Percentiles rank a stretch among this genome's conserved stretches.
phyloP scores from a whole-genome alignment of 2,329 filamentous ascomycete species.

The Biscogniauxia mediterranea region DNA sequence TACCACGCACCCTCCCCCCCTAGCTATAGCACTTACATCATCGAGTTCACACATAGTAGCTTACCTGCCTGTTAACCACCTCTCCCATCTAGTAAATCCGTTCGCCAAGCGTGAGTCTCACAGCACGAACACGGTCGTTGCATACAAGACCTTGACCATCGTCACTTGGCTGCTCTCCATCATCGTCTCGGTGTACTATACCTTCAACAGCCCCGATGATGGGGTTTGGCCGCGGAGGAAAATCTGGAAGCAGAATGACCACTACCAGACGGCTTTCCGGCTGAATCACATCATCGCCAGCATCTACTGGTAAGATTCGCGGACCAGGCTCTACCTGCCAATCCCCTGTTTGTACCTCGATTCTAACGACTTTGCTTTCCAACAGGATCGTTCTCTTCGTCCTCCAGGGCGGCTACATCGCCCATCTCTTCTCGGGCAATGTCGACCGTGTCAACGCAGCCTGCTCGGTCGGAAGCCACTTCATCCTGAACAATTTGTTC shows the following conservation, averaged over 20 bases:
- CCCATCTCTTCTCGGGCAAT: constrained; percentile 70
- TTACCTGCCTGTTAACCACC: constrained; percentile 6
- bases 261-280: constrained; percentile 69
- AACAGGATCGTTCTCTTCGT: constrained; percentile 69
- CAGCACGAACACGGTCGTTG: constrained; percentile 56
- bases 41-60: no score
- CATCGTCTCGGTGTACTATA: constrained; percentile 72
- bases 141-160: constrained; percentile 74
- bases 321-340: neutral
- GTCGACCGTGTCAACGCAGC: constrained; percentile 63
- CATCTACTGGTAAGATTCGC: constrained; percentile 69
- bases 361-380: neutral
- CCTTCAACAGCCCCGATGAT: constrained; percentile 62
- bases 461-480: constrained; percentile 77
- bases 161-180: constrained; percentile 74
- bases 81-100: constrained; percentile 61
- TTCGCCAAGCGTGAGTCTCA: constrained; percentile 71
- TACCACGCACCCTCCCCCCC: no score
- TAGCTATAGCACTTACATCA: no score
- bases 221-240: constrained; percentile 56
- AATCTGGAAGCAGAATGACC: constrained; percentile 73
- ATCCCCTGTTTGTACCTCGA: neutral
- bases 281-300: constrained; percentile 63
- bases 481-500: constrained; percentile 81
- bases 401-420: constrained; percentile 73